These are phyloP conservation scores for Plasmodium relictum DNA, from an alignment of 169 alveolate genomes.

Conservation along the genomic window DNA sequence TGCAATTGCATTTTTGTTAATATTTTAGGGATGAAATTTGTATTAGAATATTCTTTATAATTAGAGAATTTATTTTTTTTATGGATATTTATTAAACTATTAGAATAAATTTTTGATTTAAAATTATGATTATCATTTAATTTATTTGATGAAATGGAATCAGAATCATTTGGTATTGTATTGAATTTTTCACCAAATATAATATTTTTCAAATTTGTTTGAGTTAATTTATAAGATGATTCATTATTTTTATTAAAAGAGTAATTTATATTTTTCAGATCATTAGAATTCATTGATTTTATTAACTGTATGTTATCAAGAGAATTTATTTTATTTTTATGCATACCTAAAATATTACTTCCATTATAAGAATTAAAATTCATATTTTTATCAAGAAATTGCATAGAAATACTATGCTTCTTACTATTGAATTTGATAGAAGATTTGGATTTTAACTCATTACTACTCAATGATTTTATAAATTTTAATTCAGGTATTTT, in stretches of 20 bases:
- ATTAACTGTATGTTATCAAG: slow-evolving; percentile 13
- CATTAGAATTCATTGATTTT: slow-evolving; percentile 17
- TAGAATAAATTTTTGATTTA: not conserved
- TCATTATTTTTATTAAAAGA: not conserved
- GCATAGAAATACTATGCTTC: slow-evolving; percentile 13
- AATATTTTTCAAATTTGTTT: slow-evolving; percentile 21
- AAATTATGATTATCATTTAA: not conserved
- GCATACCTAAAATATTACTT: not conserved
- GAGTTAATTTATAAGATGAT: slow-evolving; percentile 5
- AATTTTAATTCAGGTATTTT: slow-evolving; percentile 44
- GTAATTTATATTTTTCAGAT: not conserved
- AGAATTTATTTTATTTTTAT: slow-evolving; percentile 15
- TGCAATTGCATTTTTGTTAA: slow-evolving; percentile 56
- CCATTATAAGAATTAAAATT: slow-evolving; percentile 1
- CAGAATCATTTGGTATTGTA: not conserved
- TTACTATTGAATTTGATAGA: slow-evolving; percentile 18
- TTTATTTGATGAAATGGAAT: slow-evolving; percentile 7
- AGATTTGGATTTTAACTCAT: slow-evolving; percentile 25
- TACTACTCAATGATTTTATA: slow-evolving; percentile 16
- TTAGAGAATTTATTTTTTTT: not conserved
- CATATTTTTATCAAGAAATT: not conserved
- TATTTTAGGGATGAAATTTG: slow-evolving; percentile 34
- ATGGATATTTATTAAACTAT: not conserved
- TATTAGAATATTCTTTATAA: not conserved
- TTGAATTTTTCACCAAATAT: slow-evolving; percentile 11